Evolutionary conservation across 108 stramenopile species (phyloP).

Genomic region (Conticribra guillardii): DNA sequence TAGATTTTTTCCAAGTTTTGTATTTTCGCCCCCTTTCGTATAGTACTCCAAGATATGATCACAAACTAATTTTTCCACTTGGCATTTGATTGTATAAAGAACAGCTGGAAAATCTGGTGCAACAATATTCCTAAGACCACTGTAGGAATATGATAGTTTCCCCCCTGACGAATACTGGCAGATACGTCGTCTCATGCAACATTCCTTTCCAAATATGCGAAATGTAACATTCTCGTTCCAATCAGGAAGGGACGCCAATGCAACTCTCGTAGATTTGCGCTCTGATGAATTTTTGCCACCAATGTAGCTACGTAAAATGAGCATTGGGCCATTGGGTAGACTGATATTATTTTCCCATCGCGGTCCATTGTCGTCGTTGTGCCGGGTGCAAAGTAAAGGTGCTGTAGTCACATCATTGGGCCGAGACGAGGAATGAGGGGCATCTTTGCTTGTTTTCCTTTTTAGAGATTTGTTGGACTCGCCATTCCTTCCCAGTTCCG

Average conservation of each 20-base stretch:
- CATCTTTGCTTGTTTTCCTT: too few species aligned
- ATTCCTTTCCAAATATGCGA: conserved; percentile 34
- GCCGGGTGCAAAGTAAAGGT: too few species aligned
- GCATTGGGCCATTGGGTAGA: conserved; percentile 27
- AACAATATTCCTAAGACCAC: conserved; percentile 35
- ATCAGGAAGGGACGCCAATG: conserved; percentile 32
- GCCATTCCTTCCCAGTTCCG: too few species aligned
- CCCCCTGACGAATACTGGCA: conserved; percentile 40
- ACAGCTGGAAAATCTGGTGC: conserved; percentile 37
- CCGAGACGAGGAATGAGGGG: too few species aligned
- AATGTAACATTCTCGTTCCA: conserved; percentile 45
- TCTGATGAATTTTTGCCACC: conserved; percentile 20
- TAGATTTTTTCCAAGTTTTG: conserved; percentile 6
- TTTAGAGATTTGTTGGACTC: too few species aligned
- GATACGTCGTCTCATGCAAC: conserved; percentile 44
- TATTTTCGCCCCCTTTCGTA: not conserved
- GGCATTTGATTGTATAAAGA: conserved; percentile 29
- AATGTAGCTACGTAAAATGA: conserved; percentile 19
- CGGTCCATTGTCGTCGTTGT: too few species aligned
- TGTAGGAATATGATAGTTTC: conserved; percentile 39
- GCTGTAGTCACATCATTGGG: too few species aligned
- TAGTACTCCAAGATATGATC: conserved; percentile 19
- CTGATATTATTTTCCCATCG: too few species aligned
- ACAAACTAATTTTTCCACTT: conserved; percentile 31
- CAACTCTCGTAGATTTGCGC: conserved; percentile 12